Conservation (phyloP, 1,284 basidiomycete genomes). For the Ganoderma boninense region DNA sequence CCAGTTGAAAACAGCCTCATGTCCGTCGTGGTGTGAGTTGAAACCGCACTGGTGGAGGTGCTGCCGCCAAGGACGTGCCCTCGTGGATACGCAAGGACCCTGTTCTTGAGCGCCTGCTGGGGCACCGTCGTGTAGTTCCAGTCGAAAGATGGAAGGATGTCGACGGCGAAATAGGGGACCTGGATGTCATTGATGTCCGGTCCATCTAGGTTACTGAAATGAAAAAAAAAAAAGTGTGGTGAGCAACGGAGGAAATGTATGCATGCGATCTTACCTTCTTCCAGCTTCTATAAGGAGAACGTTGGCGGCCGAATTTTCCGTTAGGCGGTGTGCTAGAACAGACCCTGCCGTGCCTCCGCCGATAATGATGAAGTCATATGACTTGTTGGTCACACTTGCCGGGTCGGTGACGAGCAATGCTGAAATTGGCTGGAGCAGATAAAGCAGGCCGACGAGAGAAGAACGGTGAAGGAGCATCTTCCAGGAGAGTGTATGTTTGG, state of each 20-base stretch:
- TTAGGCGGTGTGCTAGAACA: neutral
- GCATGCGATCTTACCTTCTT: neutral
- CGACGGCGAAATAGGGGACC: neutral
- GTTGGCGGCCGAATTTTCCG: neutral
- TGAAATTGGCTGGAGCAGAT: neutral
- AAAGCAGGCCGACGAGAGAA: neutral
- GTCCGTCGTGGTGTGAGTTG: too few relatives aligned
- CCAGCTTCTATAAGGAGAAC: neutral
- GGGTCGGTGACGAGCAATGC: neutral
- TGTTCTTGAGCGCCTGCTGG: conserved; percentile 17
- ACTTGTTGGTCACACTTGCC: neutral
- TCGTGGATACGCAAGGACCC: conserved; percentile 17
- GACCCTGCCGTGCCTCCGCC: neutral
- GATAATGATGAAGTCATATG: conserved; percentile 3
- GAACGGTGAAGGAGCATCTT: neutral
- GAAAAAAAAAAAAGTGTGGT: neutral
- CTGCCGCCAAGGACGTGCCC: conserved; percentile 28
- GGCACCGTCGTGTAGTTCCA: conserved; percentile 30
- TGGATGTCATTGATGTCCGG: neutral
- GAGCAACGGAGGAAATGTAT: neutral
- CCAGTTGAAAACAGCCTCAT: too few relatives aligned
- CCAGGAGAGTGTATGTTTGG: neutral
- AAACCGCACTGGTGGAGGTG: conserved; percentile 23
- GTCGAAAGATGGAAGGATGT: conserved; percentile 4
- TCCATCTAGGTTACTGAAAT: neutral